phyloP scores from a whole-genome alignment of 2,329 filamentous ascomycete species.

The Remersonia thermophila region DNA sequence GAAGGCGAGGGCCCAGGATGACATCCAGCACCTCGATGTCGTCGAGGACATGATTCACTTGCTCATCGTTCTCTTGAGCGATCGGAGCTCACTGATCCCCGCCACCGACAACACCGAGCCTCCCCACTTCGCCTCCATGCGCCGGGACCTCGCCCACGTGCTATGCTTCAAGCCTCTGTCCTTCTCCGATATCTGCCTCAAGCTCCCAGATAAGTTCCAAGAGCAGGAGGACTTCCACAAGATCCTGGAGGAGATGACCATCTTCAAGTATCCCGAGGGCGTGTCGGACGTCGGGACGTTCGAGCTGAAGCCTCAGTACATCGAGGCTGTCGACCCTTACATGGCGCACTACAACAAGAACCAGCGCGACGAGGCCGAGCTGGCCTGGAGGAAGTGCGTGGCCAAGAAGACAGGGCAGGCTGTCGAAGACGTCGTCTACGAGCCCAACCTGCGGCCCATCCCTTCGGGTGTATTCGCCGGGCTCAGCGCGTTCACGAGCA shows the following conservation, averaged over 20 bases:
- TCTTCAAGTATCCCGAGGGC: conserved; percentile 81
- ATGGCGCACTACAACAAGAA: conserved; percentile 95
- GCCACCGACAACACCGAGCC: conserved; percentile 51
- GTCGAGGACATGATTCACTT: conserved; percentile 94
- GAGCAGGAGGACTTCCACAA: conserved; percentile 81
- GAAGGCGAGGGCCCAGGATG: conserved; percentile 65
- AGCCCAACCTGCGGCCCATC: conserved; percentile 71
- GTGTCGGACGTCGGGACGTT: conserved; percentile 89
- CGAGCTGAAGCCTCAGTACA: conserved; percentile 73
- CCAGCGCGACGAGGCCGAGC: conserved; percentile 88
- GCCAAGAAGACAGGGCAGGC: conserved; percentile 77
- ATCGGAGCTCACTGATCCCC: conserved; percentile 65
- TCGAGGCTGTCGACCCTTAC: conserved; percentile 87
- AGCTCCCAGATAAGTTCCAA: conserved; percentile 77
- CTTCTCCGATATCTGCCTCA: conserved; percentile 79
- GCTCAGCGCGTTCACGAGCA: conserved; percentile 68
- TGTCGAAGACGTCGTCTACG: conserved; percentile 75
- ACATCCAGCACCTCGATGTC: conserved; percentile 78
- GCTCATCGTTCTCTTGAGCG: conserved; percentile 79
- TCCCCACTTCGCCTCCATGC: conserved; percentile 58
- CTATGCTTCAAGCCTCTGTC: conserved; percentile 93
- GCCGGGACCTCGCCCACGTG: conserved; percentile 83
- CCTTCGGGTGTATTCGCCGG: conserved; percentile 63
- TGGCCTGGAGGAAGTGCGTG: conserved; percentile 74
- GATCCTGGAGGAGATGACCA: conserved; percentile 77